Evolutionary conservation across 1,284 basidiomycete genomes (phyloP).

Genomic region (Malassezia globosa): DNA sequence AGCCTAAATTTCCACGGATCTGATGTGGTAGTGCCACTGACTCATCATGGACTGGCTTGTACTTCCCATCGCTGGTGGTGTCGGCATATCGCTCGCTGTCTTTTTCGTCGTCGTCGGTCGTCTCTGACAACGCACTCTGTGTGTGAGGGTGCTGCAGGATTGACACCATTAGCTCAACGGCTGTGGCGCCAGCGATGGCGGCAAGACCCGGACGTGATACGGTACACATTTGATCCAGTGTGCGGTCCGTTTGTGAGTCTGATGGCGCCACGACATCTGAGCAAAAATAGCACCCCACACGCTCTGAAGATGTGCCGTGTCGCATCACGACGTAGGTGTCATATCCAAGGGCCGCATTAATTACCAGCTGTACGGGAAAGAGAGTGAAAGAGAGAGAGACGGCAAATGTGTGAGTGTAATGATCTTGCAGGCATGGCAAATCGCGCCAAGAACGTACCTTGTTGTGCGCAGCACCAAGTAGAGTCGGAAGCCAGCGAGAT

Average conservation of each 20-base stretch:
- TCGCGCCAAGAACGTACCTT: too few species aligned
- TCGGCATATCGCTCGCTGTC: too few species aligned
- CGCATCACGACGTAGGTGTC: constrained; percentile 95
- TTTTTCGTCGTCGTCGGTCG: too few species aligned
- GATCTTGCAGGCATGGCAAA: too few species aligned
- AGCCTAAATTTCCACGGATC: too few species aligned
- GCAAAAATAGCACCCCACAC: constrained; percentile 83
- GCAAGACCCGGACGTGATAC: constrained; percentile 93
- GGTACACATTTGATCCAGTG: constrained; percentile 97
- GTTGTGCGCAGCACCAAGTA: constrained; percentile 67
- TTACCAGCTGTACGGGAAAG: constrained; percentile 59
- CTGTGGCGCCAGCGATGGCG: constrained; percentile 76
- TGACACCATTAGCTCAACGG: constrained; percentile 82
- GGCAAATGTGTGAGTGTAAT: too few species aligned
- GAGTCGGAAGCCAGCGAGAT: constrained; percentile 85
- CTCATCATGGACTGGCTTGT: too few species aligned
- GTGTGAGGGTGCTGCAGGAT: constrained; percentile 62
- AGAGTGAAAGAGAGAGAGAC: neutral
- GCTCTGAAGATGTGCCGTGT: constrained; percentile 56
- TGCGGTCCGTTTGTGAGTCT: constrained; percentile 82
- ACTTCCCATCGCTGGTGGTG: too few species aligned
- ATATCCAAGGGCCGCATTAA: constrained; percentile 91
- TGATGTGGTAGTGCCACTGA: too few species aligned
- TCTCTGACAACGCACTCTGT: too few species aligned
- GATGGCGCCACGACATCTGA: constrained; percentile 93